phyloP scores from a whole-genome alignment of 2,329 filamentous ascomycete genomes.

The Cladosporium phlei region DNA sequence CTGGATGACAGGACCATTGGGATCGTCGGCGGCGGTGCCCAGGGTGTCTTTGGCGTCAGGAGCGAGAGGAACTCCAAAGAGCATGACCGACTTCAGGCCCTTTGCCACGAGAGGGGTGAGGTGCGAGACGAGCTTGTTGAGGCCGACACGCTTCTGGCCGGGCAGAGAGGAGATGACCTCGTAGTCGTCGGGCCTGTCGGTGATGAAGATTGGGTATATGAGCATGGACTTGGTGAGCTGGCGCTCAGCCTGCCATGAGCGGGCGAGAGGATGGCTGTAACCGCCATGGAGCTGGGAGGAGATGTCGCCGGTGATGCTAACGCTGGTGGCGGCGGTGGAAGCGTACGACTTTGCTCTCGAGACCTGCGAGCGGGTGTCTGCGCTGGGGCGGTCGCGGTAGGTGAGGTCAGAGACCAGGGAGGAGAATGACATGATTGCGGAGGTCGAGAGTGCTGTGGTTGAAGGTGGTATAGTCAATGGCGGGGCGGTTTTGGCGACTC shows the following conservation, averaged over 20 bases:
- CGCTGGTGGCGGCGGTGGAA: conserved; percentile 49
- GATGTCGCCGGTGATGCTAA: conserved; percentile 50
- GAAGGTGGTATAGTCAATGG: background rate
- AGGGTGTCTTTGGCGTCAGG: conserved; percentile 82
- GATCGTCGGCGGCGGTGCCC: conserved; percentile 88
- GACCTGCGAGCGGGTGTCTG: conserved; percentile 43
- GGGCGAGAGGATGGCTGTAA: conserved; percentile 48
- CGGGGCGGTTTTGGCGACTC: background rate
- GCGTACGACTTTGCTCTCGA: conserved; percentile 47
- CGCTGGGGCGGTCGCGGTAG: conserved; percentile 42
- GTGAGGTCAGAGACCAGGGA: conserved; percentile 49
- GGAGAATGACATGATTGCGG: conserved; percentile 46
- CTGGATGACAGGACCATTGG: conserved; percentile 83
- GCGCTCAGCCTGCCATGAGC: conserved; percentile 50
- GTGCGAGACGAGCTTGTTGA: conserved; percentile 81
- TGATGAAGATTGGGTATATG: conserved; percentile 95
- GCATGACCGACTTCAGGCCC: conserved; percentile 85
- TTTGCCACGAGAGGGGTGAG: conserved; percentile 82
- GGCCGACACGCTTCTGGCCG: conserved; percentile 79
- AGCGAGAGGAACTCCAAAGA: conserved; percentile 87
- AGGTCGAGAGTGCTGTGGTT: no score
- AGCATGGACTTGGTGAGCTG: conserved; percentile 74
- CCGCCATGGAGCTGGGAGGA: conserved; percentile 49
- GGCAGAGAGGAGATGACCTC: conserved; percentile 84
- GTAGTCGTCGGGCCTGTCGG: conserved; percentile 90